Base-by-base conservation (phyloP, 139 green algal genomes). In the Volvox africanus region DNA sequence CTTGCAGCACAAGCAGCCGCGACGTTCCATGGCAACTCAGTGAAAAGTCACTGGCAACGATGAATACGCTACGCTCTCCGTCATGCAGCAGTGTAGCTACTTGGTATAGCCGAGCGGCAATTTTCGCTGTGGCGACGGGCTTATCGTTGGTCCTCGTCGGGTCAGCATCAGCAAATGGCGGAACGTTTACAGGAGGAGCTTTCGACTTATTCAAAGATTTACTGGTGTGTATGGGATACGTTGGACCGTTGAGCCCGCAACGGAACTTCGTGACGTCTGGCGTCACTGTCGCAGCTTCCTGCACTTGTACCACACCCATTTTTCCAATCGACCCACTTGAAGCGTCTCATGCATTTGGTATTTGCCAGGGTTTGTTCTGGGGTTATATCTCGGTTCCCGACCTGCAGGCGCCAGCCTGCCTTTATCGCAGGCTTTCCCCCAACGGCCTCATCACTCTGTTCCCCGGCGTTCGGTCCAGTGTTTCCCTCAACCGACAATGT, bases 131-230 rank as follows among this genome's bases (percentile, higher is more conserved):
- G 1, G 86, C 69, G 30, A 30, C 86, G 0, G 86, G 86, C 18
- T 14, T 90, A 13, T 85, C 61, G 16, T 37, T 92, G 0, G 22
- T 88, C 13, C 21, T 78, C 2, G 62, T 75, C 2, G 88, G 82
- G 37, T 28, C 81, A 30, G 89, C 89, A 14, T 80, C 37, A 67
- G 89, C 89, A 26, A 89, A 33, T 17, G 83, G 83, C 12, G 89
- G 76, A 36, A 68, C 68, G 11, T 69, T 92, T 26, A 76, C 90
- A 24, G 87, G 87, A 24, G 76, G 68, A 67, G 88, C 87, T 3
- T 80, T 94, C 9, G 83, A 83, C 16, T 32, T 94, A 19, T 94
- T 94, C 76, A 92, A 79, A 26, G 67, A 91, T 17, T 94, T 94
- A 36, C 78, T 94, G 90, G 92, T 94, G 71, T 6, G 87, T 37